Conservation (phyloP, 176 grass and related monocot species). For the Secale cereale region DNA sequence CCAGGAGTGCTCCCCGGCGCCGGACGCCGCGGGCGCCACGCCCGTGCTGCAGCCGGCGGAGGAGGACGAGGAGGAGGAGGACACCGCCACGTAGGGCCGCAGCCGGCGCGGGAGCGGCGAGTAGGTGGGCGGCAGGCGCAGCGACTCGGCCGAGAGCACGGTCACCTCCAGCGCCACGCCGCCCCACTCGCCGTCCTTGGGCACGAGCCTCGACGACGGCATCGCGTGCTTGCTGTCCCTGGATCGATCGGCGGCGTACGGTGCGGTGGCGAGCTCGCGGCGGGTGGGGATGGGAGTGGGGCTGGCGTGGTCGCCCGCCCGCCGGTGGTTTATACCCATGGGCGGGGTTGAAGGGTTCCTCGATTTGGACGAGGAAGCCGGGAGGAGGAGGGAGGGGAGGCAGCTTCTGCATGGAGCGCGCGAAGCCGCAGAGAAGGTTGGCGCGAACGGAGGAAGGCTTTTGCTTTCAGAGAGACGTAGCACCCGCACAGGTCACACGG, state of each 20-base stretch:
- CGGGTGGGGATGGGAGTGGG: not conserved
- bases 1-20: slow-evolving; percentile 49
- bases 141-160: slow-evolving; percentile 69
- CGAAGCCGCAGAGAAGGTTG: slow-evolving; percentile 48
- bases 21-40: slow-evolving; percentile 19
- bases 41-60: slow-evolving; percentile 27
- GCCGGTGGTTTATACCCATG: slow-evolving; percentile 32
- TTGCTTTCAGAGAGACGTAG: not conserved
- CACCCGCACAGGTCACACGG: not conserved
- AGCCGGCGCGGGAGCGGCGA: slow-evolving; percentile 50
- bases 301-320: not conserved
- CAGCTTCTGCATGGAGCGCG: slow-evolving; percentile 33
- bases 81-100: slow-evolving; percentile 68
- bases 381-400: slow-evolving; percentile 23
- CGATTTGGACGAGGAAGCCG: not conserved
- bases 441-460: not conserved
- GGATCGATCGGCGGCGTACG: not conserved
- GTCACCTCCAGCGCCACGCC: slow-evolving; percentile 64
- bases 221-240: not conserved
- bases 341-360: not conserved
- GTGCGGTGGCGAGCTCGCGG: not conserved
- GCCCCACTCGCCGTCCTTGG: slow-evolving; percentile 25
- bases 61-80: not conserved
- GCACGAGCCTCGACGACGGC: slow-evolving; percentile 8
- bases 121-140: slow-evolving; percentile 46